These are phyloP conservation scores for Mallotus nudiflorus DNA, from an alignment of 345 rosid genomes.

Conservation along the genomic window DNA sequence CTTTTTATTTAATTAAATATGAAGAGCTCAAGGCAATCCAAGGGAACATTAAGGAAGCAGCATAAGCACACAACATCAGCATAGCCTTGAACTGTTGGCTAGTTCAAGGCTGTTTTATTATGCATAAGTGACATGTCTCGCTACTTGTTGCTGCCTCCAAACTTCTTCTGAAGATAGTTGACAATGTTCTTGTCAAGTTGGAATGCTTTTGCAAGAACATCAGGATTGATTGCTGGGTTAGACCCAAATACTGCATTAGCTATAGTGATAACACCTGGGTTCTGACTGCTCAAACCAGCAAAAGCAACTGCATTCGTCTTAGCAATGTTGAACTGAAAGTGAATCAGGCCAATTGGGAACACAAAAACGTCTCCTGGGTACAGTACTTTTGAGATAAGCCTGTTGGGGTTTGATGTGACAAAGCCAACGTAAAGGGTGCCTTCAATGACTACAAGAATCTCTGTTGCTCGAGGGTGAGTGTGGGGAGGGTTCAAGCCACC, in stretches of 20 bases:
- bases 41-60: too few species aligned
- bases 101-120: background rate
- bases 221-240: conserved; percentile 2
- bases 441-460: conserved; percentile 11
- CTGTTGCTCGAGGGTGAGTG: conserved; percentile 7
- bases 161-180: background rate
- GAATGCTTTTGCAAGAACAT: conserved; percentile 17
- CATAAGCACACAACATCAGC: too few species aligned
- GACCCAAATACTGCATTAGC: conserved; percentile 11
- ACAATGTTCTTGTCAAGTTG: background rate
- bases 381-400: conserved; percentile 1
- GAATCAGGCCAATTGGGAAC: conserved; percentile 20
- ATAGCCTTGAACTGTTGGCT: background rate
- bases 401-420: conserved; percentile 9
- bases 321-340: conserved; percentile 14
- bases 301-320: conserved; percentile 4
- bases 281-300: conserved; percentile 18
- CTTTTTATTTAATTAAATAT: too few species aligned
- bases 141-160: background rate
- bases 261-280: conserved; percentile 11
- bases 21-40: too few species aligned
- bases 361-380: conserved; percentile 20
- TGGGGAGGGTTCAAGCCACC: conserved; percentile 9
- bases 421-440: conserved; percentile 15
- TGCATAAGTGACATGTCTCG: too few species aligned